Evolutionary conservation across 345 rosid species (phyloP), one percentile per base, ranked within the genome.

Genomic region (Moricandia moricandioides): DNA sequence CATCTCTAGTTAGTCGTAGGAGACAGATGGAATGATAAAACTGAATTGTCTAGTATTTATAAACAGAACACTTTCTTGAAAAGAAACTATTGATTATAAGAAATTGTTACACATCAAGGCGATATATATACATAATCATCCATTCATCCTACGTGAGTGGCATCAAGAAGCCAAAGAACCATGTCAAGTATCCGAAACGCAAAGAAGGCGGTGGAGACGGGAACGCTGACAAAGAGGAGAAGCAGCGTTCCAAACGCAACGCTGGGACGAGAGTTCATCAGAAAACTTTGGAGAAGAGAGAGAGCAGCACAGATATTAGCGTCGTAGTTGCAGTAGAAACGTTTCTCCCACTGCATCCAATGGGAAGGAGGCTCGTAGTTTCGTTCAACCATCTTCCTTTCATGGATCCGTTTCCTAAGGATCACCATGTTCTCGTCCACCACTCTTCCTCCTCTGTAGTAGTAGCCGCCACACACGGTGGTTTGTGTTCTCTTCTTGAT

Each of bases 281-380:
- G 66, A 56, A 30, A 78, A 2, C 85, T 70, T 35, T 90, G 92
- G 67, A 88, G 31, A 29, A 84, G 52, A 11, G 84, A 85, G 52
- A 87, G 4, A 2, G 59, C 52, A 3, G 84, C 85, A 45, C 87
- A 89, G 1, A 91, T 79, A 3, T 73, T 58, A 1, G 86, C 80
- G 65, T 87, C 85, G 30, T 87, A 91, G 55, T 71, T 68, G 7
- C 79, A 67, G 12, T 81, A 86, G 5, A 59, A 82, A 18, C 78
- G 88, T 34, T 89, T 87, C 82, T 91, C 92, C 92, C 92, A 91
- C 0, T 82, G 84, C 86, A 82, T 84, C 97, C 97, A 87, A 12
- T 85, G 75, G 0, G 77, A 43, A 3, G 89, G 89, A 4, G 92
- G 87, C 76, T 87, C 87, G 29, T 85, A 83, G 70, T 84, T 86